A percentile compares a stretch with the other conserved stretches of the same genome.
Evolutionary conservation across 2,329 filamentous ascomycete species (phyloP).

Genomic region (Aphanoascus verrucosus): DNA sequence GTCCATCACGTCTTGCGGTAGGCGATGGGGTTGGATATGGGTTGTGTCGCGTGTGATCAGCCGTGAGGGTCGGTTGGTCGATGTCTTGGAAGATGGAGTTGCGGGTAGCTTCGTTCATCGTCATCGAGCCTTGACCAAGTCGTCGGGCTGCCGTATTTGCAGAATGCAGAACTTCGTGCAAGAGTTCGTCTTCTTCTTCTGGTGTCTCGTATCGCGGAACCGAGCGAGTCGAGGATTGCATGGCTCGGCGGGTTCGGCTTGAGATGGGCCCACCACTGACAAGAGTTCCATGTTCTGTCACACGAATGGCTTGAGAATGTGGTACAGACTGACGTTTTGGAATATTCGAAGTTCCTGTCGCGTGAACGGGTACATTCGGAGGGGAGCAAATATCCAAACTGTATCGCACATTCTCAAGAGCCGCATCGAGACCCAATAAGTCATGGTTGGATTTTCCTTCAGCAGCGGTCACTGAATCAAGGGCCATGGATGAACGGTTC

Average conservation of each 20-base stretch:
- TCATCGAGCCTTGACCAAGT: slow-evolving; percentile 43
- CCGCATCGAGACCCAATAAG: slow-evolving; percentile 51
- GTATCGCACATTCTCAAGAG: slow-evolving; percentile 50
- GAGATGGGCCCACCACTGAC: slow-evolving; percentile 33
- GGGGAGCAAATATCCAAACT: slow-evolving; percentile 41
- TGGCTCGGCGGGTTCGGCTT: slow-evolving; percentile 65
- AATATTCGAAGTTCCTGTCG: slow-evolving; percentile 22
- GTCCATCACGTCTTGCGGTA: slow-evolving; percentile 70
- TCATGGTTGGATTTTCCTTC: slow-evolving; percentile 37
- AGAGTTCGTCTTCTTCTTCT: slow-evolving; percentile 89
- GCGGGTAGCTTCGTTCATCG: slow-evolving; percentile 13
- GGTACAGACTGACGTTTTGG: slow-evolving; percentile 33
- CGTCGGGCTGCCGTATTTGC: slow-evolving; percentile 64
- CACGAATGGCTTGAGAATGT: slow-evolving; percentile 17
- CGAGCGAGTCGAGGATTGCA: slow-evolving; percentile 58
- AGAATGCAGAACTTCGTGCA: slow-evolving; percentile 76
- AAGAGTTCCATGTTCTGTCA: slow-evolving; percentile 9
- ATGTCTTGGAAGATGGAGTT: slow-evolving; percentile 5
- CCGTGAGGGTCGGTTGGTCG: slow-evolving; percentile 12
- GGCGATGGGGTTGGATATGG: slow-evolving; percentile 64
- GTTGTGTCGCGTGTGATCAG: slow-evolving; percentile 26
- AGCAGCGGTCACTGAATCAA: slow-evolving; percentile 49
- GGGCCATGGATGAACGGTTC: slow-evolving; percentile 71
- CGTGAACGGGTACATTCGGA: slow-evolving; percentile 30
- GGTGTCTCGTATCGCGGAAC: slow-evolving; percentile 84